A percentile compares a stretch with the other conserved stretches of the same genome.
phyloP scores from a whole-genome alignment of 192 early-diverging fungal species.

The Gigaspora rosea region DNA sequence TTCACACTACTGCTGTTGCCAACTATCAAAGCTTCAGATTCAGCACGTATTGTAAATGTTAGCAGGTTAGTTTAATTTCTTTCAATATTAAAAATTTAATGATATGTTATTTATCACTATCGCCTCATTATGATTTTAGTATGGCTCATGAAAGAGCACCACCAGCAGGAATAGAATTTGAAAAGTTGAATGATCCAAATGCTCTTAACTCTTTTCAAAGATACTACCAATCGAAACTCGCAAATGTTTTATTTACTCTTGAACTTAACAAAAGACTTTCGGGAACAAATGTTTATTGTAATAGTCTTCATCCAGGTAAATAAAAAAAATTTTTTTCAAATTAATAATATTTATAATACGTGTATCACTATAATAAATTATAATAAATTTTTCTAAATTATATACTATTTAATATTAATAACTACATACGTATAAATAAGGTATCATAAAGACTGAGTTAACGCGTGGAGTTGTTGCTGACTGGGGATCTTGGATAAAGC shows the following conservation, averaged over 20 bases:
- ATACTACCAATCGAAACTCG: conserved; percentile 59
- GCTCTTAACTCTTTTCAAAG: conserved; percentile 33
- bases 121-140: conserved; percentile 39
- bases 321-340: no score
- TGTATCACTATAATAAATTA: no score
- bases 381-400: not conserved
- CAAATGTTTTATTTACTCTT: conserved; percentile 54
- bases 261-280: conserved; percentile 45
- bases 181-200: conserved; percentile 40
- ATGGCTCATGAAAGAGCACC: conserved; percentile 36
- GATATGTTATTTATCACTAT: conserved; percentile 30
- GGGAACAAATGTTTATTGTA: conserved; percentile 27
- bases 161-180: conserved; percentile 45
- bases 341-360: no score
- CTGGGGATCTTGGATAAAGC: not conserved
- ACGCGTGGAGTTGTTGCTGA: not conserved
- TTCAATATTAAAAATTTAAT: not conserved
- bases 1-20: conserved; percentile 46
- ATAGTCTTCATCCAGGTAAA: conserved; percentile 51
- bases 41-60: no score
- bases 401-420: not conserved
- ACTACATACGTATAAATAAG: not conserved
- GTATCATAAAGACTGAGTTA: not conserved
- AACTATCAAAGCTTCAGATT: conserved; percentile 18
- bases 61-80: no score